Base-by-base conservation (phyloP, 2,329 filamentous ascomycete species). In the Colletotrichum musicola region DNA sequence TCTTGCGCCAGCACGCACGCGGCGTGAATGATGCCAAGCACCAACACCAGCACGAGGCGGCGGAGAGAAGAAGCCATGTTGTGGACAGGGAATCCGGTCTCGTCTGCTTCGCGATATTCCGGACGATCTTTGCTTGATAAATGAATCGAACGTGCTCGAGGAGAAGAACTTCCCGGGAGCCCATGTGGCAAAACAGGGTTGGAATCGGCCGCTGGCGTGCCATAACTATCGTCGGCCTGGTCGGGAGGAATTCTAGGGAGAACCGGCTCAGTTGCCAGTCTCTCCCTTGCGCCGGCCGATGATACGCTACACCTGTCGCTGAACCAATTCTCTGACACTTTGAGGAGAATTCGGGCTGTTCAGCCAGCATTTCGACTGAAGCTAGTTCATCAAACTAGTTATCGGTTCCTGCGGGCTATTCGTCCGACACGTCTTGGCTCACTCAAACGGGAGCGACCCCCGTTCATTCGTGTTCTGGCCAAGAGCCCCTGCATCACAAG, bases 401-500 rank as follows among this genome's bases (percentile, higher is more conserved):
- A 5, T 35, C 30, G 30, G 30, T 35, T 35, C 7, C 30, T 35
- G 30, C 30, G 30, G 30, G 30, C 30, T 35, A 35, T 35, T 35
- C 30, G 30, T 35, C 30, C 30, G 40, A 20, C 18, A 35, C 22
- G 46, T 49, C 64, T 68, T 67, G 64, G 64, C 64, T 51, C n/a
- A 44, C 60, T 40, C 60, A 58, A 57, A 53, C 14, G 60, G 63
- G 53, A 67, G 25, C 64, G 25, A 58, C 18, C 27, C 53, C 57
- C 64, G 60, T 42, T 27, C 25, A 6, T 47, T 50, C 18, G 42
- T 30, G 51, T 57, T 57, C 60, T 40, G 18, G 64, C 64, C 38
- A 64, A 67, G 64, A 67, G 38, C 64, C 60, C 64, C 60, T 68
- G 64, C 60, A 68, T 60, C 38, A 40, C 5, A 44, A 40, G 42